A percentile compares a stretch with the other conserved stretches of the same genome.
These are phyloP conservation scores for Arthroderma uncinatum DNA, from an alignment of 2,329 filamentous ascomycete genomes.

Conservation along the genomic window DNA sequence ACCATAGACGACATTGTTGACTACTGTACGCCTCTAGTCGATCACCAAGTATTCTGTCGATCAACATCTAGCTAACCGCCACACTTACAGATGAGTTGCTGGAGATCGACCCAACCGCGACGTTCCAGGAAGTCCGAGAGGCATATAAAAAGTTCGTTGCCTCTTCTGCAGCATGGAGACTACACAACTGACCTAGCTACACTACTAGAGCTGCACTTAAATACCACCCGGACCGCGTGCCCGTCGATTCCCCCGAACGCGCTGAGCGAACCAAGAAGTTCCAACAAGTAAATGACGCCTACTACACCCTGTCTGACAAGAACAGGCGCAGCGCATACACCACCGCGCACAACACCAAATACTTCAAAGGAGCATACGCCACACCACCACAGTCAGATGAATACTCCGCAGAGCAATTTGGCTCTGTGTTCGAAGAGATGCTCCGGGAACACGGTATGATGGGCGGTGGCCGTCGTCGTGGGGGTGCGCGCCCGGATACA, in stretches of 20 bases:
- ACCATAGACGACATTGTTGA: constrained; percentile 38
- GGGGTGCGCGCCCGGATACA: constrained; percentile 21
- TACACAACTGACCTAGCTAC: no score
- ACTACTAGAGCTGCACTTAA: constrained; percentile 64
- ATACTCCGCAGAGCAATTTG: constrained; percentile 66
- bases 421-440: constrained; percentile 83
- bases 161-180: neutral
- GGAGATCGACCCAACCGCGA: constrained; percentile 61
- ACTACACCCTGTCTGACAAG: constrained; percentile 78
- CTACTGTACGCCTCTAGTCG: constrained; percentile 42
- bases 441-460: constrained; percentile 74
- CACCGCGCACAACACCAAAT: constrained; percentile 26
- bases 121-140: constrained; percentile 73
- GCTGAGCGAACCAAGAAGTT: constrained; percentile 71
- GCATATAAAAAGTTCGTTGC: constrained; percentile 74
- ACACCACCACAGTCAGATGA: constrained; percentile 18
- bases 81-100: constrained; percentile 55
- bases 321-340: constrained; percentile 65
- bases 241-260: constrained; percentile 72
- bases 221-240: constrained; percentile 85
- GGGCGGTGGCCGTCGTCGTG: constrained; percentile 51
- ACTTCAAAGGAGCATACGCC: neutral
- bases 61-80: constrained; percentile 4
- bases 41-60: neutral
- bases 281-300: constrained; percentile 85